phyloP scores from a whole-genome alignment of 352 stramenopile genomes.

The Globisporangium alternatum region DNA sequence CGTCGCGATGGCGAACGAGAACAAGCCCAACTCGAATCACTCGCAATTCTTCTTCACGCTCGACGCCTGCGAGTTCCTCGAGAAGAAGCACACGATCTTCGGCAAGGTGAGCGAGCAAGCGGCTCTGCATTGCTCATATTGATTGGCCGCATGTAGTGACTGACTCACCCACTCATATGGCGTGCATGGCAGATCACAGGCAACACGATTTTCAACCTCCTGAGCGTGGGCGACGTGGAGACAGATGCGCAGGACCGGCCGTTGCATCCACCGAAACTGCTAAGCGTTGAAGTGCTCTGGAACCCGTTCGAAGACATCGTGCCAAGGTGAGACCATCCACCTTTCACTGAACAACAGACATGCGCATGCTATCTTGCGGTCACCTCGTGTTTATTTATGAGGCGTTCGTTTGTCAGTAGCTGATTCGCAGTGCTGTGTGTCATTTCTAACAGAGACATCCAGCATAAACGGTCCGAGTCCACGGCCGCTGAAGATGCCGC shows the following conservation, averaged over 20 bases:
- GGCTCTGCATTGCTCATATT: not conserved
- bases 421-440: constrained; percentile 4
- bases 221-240: constrained; percentile 88
- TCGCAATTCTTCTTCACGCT: constrained; percentile 99
- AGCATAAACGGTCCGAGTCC: constrained; percentile 16
- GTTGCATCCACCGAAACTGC: constrained; percentile 70
- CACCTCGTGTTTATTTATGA: not conserved
- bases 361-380: not conserved
- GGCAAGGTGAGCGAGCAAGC: constrained; percentile 45
- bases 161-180: constrained; percentile 3
- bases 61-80: constrained; percentile 92
- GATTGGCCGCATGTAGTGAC: not conserved
- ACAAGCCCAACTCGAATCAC: constrained; percentile 84
- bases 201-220: constrained; percentile 97
- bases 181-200: constrained; percentile 80
- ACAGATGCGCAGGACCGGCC: constrained; percentile 84
- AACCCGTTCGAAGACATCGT: constrained; percentile 96
- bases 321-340: constrained; percentile 38
- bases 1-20: constrained; percentile 92
- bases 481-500: constrained; percentile 27
- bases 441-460: constrained; percentile 19
- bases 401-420: not conserved
- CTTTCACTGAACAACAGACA: not conserved
- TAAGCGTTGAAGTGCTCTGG: constrained; percentile 89
- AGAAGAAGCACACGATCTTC: constrained; percentile 96